phyloP scores from a whole-genome alignment of 345 rosid genomes.

The Boechera retrofracta region DNA sequence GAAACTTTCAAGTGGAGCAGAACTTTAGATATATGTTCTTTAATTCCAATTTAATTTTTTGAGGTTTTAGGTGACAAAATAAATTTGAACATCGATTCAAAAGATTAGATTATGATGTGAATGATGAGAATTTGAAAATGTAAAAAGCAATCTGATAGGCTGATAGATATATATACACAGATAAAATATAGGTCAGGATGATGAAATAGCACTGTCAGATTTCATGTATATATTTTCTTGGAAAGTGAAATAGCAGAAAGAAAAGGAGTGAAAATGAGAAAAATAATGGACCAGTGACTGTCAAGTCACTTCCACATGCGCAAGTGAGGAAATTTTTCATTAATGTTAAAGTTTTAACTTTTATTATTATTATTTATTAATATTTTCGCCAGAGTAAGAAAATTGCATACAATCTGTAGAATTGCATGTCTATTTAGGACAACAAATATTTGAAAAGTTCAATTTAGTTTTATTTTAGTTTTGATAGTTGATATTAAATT shows the following conservation, averaged over 20 bases:
- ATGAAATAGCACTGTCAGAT: constrained; percentile 30
- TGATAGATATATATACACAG: not conserved
- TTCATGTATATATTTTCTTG: constrained; percentile 36
- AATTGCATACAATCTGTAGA: not conserved
- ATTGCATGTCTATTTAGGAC: not conserved
- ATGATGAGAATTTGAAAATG: constrained; percentile 3
- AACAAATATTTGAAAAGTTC: not conserved
- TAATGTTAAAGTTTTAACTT: not conserved
- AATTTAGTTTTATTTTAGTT: not conserved
- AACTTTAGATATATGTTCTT: not conserved
- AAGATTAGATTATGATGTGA: not conserved
- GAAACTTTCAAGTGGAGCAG: constrained; percentile 20
- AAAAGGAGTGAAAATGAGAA: constrained; percentile 18
- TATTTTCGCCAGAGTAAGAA: not conserved
- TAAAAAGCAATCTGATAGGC: not conserved
- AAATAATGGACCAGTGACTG: constrained; percentile 33
- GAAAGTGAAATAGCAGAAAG: constrained; percentile 43
- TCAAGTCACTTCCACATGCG: constrained; percentile 47
- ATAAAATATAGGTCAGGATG: constrained; percentile 21
- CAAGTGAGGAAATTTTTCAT: constrained; percentile 10
- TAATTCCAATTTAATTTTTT: not conserved
- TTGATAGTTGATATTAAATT: not conserved
- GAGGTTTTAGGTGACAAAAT: not conserved
- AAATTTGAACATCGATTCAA: not conserved
- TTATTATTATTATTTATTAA: too few species aligned